Evolutionary conservation across 2,329 filamentous ascomycete genomes (phyloP).

Genomic region (Calonectria ilicicola): DNA sequence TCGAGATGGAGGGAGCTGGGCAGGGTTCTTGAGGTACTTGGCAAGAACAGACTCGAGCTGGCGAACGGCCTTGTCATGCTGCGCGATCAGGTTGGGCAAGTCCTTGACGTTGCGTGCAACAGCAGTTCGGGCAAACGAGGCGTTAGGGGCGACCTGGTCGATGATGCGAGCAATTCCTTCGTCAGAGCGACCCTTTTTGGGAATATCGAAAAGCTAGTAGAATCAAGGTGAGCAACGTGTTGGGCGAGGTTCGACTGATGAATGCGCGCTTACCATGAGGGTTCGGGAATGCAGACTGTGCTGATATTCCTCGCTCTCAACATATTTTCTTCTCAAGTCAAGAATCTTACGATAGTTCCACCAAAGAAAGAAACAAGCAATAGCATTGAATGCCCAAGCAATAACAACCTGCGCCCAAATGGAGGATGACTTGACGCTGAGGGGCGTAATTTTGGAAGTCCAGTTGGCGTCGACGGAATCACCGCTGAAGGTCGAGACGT

Average conservation of each 20-base stretch:
- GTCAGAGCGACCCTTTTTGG: conserved; percentile 80
- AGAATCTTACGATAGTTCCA: conserved; percentile 85
- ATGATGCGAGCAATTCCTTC: conserved; percentile 89
- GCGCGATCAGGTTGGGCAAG: conserved; percentile 84
- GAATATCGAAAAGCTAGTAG: conserved; percentile 82
- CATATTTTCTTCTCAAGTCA: conserved; percentile 80
- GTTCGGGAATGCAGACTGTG: conserved; percentile 83
- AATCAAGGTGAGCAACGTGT: conserved; percentile 17
- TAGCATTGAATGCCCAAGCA: conserved; percentile 76
- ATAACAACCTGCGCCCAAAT: conserved; percentile 72
- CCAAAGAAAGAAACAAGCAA: conserved; percentile 87
- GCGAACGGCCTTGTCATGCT: conserved; percentile 85
- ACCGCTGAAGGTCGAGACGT: conserved; percentile 63
- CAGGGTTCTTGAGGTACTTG: conserved; percentile 90
- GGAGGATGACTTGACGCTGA: conserved; percentile 62
- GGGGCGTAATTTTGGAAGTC: conserved; percentile 72
- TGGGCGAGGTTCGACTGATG: neutral
- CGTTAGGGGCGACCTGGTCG: conserved; percentile 82
- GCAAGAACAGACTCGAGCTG: conserved; percentile 86
- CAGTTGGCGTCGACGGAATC: conserved; percentile 48
- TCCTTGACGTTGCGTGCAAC: conserved; percentile 94
- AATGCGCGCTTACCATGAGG: conserved; percentile 65
- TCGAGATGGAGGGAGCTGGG: conserved; percentile 79
- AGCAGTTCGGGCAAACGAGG: conserved; percentile 81
- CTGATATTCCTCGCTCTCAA: conserved; percentile 89